A percentile compares a stretch with the other conserved stretches of the same genome.
Conservation (phyloP, 2,329 filamentous ascomycete species). For the Rutstroemia sp. region DNA sequence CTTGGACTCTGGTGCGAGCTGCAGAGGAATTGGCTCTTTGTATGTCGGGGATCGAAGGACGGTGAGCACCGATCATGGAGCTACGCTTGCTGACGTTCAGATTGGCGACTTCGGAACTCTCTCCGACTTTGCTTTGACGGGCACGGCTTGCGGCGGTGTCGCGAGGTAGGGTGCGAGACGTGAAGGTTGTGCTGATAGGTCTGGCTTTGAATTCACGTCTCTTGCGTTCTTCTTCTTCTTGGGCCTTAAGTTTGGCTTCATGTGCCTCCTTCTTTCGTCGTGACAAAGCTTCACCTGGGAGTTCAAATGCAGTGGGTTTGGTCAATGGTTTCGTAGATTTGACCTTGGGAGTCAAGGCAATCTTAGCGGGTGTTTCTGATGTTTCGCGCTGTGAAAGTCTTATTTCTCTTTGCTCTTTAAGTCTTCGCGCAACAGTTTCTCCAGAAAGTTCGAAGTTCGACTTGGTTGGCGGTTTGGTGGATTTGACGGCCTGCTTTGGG, state of each 20-base stretch:
- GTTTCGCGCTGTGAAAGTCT: constrained; percentile 36
- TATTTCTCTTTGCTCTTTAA: constrained; percentile 53
- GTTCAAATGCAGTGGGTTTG: constrained; percentile 47
- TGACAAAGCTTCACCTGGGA: constrained; percentile 53
- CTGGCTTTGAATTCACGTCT: constrained; percentile 58
- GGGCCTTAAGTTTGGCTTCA: constrained; percentile 45
- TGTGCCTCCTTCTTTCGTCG: constrained; percentile 44
- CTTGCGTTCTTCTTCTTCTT: constrained; percentile 54
- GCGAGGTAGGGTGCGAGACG: constrained; percentile 37
- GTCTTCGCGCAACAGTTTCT: constrained; percentile 49
- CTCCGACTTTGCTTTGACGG: constrained; percentile 39
- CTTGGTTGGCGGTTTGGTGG: constrained; percentile 46
- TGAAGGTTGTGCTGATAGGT: constrained; percentile 42
- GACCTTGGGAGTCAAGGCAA: constrained; percentile 34
- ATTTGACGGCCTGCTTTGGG: constrained; percentile 41
- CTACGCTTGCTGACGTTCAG: constrained; percentile 24
- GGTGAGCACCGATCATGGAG: constrained; percentile 27
- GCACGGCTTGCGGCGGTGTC: constrained; percentile 52
- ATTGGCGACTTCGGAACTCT: constrained; percentile 17
- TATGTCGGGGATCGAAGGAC: constrained; percentile 29
- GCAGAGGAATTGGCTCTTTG: constrained; percentile 27
- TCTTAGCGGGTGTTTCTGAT: constrained; percentile 30
- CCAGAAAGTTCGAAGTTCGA: constrained; percentile 56
- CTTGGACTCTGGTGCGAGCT: constrained; percentile 20
- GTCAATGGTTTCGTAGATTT: constrained; percentile 47